These are phyloP conservation scores for Mangifera indica DNA, from an alignment of 345 rosid genomes.

Conservation along the genomic window DNA sequence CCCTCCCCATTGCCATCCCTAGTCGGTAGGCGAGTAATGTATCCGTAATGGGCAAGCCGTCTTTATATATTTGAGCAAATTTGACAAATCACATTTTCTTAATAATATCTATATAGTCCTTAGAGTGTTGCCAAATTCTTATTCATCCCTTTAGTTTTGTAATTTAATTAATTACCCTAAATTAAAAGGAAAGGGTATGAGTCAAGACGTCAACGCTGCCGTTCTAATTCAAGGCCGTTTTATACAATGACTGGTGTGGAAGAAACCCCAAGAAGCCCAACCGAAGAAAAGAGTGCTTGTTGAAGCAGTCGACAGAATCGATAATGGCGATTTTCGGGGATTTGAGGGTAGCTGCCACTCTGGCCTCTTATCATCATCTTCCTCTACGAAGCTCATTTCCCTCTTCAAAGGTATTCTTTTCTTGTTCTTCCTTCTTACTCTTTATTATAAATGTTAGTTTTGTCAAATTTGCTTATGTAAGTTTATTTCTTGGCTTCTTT, in stretches of 20 bases:
- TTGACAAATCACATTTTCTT: too few species aligned
- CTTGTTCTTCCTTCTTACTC: background rate
- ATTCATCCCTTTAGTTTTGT: too few species aligned
- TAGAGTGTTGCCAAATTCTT: too few species aligned
- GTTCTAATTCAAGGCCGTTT: background rate
- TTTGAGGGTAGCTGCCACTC: constrained; percentile 64
- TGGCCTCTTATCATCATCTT: constrained; percentile 50
- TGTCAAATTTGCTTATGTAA: background rate
- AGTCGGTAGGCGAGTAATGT: too few species aligned
- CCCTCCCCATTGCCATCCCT: too few species aligned
- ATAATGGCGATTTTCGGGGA: constrained; percentile 63
- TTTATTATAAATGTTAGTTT: background rate
- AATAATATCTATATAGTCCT: too few species aligned
- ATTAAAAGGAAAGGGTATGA: too few species aligned
- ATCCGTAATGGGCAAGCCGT: too few species aligned
- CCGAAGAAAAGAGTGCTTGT: background rate
- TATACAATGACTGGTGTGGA: background rate
- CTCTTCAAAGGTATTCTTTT: constrained; percentile 55
- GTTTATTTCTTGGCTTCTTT: constrained; percentile 17
- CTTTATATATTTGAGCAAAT: too few species aligned
- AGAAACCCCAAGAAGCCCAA: constrained; percentile 5
- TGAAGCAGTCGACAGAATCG: constrained; percentile 1
- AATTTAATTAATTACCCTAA: too few species aligned
- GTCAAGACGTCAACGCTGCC: constrained; percentile 9
- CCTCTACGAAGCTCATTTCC: constrained; percentile 46